Evolutionary conservation across 345 rosid species (phyloP).

Genomic region (Brassica rapa): DNA sequence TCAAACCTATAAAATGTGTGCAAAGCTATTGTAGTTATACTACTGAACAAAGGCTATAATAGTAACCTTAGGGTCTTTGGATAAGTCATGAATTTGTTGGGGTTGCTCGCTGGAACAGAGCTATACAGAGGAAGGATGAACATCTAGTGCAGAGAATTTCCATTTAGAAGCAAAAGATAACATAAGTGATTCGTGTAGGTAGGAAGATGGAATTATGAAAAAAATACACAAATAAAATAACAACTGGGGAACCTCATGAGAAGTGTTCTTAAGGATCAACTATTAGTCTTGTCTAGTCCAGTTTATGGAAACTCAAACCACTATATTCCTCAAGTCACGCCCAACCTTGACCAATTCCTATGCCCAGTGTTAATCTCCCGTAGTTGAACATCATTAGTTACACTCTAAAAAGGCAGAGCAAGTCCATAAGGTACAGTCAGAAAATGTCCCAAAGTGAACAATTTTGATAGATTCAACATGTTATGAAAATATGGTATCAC

Average conservation of each 20-base stretch:
- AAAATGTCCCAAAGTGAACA: too few species aligned
- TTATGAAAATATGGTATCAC: not conserved
- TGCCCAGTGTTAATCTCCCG: slow-evolving; percentile 41
- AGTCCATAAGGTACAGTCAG: slow-evolving; percentile 15
- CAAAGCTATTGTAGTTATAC: not conserved
- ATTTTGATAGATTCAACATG: not conserved
- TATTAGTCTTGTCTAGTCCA: slow-evolving; percentile 52
- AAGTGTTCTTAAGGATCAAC: slow-evolving; percentile 61
- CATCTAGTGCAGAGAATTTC: slow-evolving; percentile 46
- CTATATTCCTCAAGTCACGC: slow-evolving; percentile 40
- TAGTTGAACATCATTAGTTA: slow-evolving; percentile 40
- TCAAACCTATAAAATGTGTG: not conserved
- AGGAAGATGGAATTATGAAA: not conserved
- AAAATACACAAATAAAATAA: slow-evolving; percentile 32
- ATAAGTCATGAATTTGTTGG: slow-evolving; percentile 56
- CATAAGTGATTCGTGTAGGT: not conserved
- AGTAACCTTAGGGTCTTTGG: slow-evolving; percentile 75
- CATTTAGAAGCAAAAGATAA: slow-evolving; percentile 20
- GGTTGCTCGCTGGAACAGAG: slow-evolving; percentile 54
- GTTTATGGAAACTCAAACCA: slow-evolving; percentile 53
- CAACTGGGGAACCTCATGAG: too few species aligned
- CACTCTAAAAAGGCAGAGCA: slow-evolving; percentile 42
- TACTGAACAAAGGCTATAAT: not conserved
- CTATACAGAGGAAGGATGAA: slow-evolving; percentile 76
- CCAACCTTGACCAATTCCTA: slow-evolving; percentile 56